These are phyloP conservation scores for Fusarium chlamydosporum DNA, from an alignment of 2,329 filamentous ascomycete genomes.

Conservation along the genomic window DNA sequence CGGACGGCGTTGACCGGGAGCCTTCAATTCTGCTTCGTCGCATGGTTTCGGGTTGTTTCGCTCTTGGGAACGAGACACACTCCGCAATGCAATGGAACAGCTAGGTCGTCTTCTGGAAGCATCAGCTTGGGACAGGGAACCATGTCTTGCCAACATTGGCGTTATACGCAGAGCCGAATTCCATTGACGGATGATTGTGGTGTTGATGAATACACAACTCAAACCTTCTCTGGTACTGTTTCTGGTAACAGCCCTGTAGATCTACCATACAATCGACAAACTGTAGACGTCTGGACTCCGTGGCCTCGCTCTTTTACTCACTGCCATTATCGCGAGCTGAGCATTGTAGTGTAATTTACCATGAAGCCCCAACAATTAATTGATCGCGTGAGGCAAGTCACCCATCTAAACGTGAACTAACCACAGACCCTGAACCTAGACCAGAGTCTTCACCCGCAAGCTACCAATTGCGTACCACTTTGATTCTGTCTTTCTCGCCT, in stretches of 20 bases:
- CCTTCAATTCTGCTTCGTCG: background rate
- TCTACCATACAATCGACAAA: conserved; percentile 2
- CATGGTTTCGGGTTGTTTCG: conserved; percentile 28
- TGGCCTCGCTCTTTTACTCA: conserved; percentile 4
- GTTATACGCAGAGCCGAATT: conserved; percentile 6
- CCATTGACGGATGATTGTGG: background rate
- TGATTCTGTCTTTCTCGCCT: conserved; percentile 20
- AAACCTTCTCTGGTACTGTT: background rate
- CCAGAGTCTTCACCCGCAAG: background rate
- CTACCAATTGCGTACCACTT: conserved; percentile 8
- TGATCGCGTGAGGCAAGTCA: conserved; percentile 21
- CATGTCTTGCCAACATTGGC: background rate
- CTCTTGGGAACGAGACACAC: conserved; percentile 18
- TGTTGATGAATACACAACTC: background rate
- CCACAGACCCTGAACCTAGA: conserved; percentile 19
- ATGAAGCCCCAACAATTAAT: conserved; percentile 10
- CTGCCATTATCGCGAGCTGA: conserved; percentile 2
- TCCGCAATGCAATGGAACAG: conserved; percentile 33
- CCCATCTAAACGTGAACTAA: background rate
- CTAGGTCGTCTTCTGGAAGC: conserved; percentile 38
- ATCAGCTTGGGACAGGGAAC: conserved; percentile 4
- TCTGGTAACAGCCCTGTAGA: conserved; percentile 1
- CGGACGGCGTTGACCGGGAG: conserved; percentile 4
- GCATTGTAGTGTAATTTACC: background rate
- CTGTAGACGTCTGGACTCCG: background rate